These are phyloP conservation scores for Schoenoplectus triqueter DNA, from an alignment of 202 grass and related monocot species.

Conservation along the genomic window DNA sequence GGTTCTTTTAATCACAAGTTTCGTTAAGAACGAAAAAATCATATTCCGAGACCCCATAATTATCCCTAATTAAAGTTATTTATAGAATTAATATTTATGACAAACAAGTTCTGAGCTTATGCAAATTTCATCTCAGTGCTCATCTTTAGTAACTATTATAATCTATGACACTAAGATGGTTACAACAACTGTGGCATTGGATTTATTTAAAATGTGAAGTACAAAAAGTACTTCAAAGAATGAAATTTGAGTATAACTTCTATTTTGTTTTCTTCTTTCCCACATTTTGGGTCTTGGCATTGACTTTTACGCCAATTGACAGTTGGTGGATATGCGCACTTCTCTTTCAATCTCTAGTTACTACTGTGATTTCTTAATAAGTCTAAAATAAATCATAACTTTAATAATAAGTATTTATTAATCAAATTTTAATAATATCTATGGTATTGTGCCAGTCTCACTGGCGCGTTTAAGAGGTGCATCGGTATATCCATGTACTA, in stretches of 20 bases:
- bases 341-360: neutral
- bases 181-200: neutral
- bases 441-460: no score
- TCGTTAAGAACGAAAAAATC: neutral
- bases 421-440: no score
- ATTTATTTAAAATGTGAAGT: neutral
- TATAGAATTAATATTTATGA: no score
- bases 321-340: neutral
- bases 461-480: no score
- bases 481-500: no score
- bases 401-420: no score
- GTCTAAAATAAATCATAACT: no score
- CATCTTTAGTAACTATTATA: neutral
- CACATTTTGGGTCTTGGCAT: neutral
- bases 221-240: neutral
- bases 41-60: no score
- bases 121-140: neutral
- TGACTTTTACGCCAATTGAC: neutral
- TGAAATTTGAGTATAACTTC: neutral
- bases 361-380: no score
- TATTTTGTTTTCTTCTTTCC: neutral
- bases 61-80: no score
- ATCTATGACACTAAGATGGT: neutral
- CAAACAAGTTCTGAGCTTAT: neutral
- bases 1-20: neutral